Evolutionary conservation across 2,329 filamentous ascomycete species (phyloP), one percentile per base, ranked within the genome.

Genomic region (Epichloe sibirici): DNA sequence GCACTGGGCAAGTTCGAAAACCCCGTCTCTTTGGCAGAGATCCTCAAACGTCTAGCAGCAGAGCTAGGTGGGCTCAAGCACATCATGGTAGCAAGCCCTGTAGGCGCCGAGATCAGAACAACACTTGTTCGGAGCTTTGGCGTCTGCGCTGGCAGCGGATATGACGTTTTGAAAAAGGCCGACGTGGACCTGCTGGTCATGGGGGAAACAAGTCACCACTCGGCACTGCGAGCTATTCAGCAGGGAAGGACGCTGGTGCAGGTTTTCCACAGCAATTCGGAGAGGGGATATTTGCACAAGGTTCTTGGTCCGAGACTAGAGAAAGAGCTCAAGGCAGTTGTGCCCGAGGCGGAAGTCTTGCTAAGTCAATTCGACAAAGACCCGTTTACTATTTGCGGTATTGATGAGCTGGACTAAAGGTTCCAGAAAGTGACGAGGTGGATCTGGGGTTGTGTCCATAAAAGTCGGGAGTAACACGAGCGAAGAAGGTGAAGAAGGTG

Each of bases 191-290:
- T 97, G 40, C 70, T 94, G 4, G 87, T 98, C 60, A 97, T 89
- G 0, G 93, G 93, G 2, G 93, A 98, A 71, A 80, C 97, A 74
- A 87, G 82, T 62, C 93, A 98, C 65, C 93, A 98, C 65, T 89
- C 93, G 57, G 90, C 91, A 3, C 77, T 98, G 53, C 81, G 86
- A 40, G 88, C 90, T 1, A 88, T 87, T 31, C 90, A 96, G 72
- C 79, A 83, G 54, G 90, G 90, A 1, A 84, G 84, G 57, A 85
- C 82, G 51, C 87, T 97, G 1, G 79, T 97, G 49, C 86, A 85
- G 42, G 76, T 95, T 47, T 95, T 95, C 62, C 93, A 98, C 67
- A 91, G 86, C 60, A 97, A 97, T 67, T 93, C 88, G 0, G 93
- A 98, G 73, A 75, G 93, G 38, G 84, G 82, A 0, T 98, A 91